Percentiles rank a stretch among this genome's conserved stretches.
Conservation (phyloP, 495 filamentous ascomycete genomes). For the Pseudoneurospora amorphoporcata region DNA sequence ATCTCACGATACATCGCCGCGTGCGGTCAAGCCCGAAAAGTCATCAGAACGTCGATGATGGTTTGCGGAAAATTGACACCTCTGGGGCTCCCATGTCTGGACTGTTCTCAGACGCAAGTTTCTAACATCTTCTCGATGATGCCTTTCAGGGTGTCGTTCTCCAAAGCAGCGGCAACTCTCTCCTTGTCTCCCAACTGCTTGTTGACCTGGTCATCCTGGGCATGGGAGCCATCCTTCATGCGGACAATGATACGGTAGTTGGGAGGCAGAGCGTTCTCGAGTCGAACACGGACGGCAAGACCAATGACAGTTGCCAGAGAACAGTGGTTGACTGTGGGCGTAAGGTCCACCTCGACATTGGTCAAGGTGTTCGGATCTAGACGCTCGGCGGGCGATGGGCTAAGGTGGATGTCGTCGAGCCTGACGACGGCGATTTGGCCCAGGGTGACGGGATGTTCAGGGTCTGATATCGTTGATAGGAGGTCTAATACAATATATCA, state of each 20-base stretch:
- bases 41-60: background rate
- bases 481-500: conserved; percentile 56
- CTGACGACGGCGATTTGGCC: conserved; percentile 89
- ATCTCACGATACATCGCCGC: background rate
- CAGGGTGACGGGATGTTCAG: conserved; percentile 88
- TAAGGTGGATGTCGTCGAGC: conserved; percentile 79
- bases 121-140: conserved; percentile 90
- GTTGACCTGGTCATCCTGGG: conserved; percentile 86
- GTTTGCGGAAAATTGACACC: background rate
- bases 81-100: background rate
- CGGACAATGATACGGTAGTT: conserved; percentile 85
- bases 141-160: conserved; percentile 82
- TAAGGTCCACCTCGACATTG: conserved; percentile 61
- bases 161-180: conserved; percentile 84
- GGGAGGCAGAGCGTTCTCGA: conserved; percentile 86
- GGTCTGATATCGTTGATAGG: conserved; percentile 87
- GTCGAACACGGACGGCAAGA: conserved; percentile 77
- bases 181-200: conserved; percentile 96
- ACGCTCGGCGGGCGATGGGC: conserved; percentile 46
- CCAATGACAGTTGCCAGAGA: conserved; percentile 94
- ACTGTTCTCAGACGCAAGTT: conserved; percentile 44
- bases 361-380: conserved; percentile 35
- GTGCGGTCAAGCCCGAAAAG: background rate
- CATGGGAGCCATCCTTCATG: conserved; percentile 94
- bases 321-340: conserved; percentile 96